phyloP scores from a whole-genome alignment of 768 basidiomycete species.

The Pleurotus tuber-regium region DNA sequence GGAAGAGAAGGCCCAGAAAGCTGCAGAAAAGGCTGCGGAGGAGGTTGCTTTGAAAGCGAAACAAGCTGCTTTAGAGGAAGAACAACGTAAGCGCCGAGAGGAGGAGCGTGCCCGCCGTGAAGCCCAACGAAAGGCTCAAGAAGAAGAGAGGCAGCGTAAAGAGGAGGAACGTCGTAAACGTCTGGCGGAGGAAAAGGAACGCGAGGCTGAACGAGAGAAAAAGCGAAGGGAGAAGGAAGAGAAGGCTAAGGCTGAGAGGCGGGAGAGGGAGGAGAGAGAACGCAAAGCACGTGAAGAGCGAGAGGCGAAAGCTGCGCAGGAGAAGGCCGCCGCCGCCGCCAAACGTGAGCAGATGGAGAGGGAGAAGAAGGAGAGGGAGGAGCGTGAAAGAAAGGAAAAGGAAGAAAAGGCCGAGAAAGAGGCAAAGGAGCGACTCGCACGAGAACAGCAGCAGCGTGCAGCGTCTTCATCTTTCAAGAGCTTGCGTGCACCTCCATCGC shows the following conservation, averaged over 20 bases:
- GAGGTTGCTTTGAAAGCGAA: slow-evolving; percentile 77
- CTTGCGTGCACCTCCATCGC: slow-evolving; percentile 49
- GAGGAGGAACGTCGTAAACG: slow-evolving; percentile 83
- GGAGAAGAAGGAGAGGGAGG: slow-evolving; percentile 19
- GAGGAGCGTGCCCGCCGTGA: slow-evolving; percentile 86
- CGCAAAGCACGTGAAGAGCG: slow-evolving; percentile 67
- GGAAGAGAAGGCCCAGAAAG: slow-evolving; percentile 79
- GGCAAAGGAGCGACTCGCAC: slow-evolving; percentile 28
- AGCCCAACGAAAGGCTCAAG: slow-evolving; percentile 66
- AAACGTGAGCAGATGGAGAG: slow-evolving; percentile 18
- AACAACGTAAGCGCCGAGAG: slow-evolving; percentile 75
- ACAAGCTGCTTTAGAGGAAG: slow-evolving; percentile 77
- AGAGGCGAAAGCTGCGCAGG: slow-evolving; percentile 40
- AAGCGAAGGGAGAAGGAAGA: slow-evolving; percentile 78
- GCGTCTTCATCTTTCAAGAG: slow-evolving; percentile 38
- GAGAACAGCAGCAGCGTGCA: slow-evolving; percentile 51
- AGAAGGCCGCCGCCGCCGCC: slow-evolving; percentile 18
- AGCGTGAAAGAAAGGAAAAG: slow-evolving; percentile 27
- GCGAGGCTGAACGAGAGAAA: slow-evolving; percentile 71
- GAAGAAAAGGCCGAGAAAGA: slow-evolving; percentile 20
- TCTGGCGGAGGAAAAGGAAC: slow-evolving; percentile 76
- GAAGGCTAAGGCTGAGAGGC: slow-evolving; percentile 64
- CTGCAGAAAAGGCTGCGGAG: slow-evolving; percentile 85
- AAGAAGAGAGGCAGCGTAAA: slow-evolving; percentile 80
- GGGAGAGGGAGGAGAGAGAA: slow-evolving; percentile 67